Conservation (phyloP, 1,284 basidiomycete genomes). For the Cerrena zonata region DNA sequence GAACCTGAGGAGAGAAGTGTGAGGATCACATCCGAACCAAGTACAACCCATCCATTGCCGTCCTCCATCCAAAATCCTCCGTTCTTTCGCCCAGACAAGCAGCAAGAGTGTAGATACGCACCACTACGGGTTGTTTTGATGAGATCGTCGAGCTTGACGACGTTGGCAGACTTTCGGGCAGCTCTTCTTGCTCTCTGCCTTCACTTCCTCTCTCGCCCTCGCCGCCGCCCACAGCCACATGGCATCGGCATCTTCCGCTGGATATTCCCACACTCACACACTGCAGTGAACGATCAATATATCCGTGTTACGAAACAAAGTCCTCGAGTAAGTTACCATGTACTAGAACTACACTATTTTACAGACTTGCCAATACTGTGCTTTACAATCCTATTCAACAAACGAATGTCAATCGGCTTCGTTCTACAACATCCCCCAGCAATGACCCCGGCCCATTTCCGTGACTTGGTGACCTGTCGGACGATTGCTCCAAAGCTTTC, state of each 20-base stretch:
- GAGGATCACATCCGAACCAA: slow-evolving; percentile 30
- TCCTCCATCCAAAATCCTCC: slow-evolving; percentile 19
- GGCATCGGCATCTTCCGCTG: slow-evolving; percentile 13
- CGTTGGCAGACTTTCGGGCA: slow-evolving; percentile 29
- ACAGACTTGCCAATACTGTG: not conserved
- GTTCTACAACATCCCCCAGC: slow-evolving; percentile 79
- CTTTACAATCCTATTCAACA: slow-evolving; percentile 9
- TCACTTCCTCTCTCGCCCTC: not conserved
- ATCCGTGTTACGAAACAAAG: too few relatives aligned
- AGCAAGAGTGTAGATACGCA: slow-evolving; percentile 21
- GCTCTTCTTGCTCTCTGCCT: slow-evolving; percentile 20
- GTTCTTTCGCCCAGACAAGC: slow-evolving; percentile 23
- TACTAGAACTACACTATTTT: too few relatives aligned
- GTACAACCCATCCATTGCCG: slow-evolving; percentile 26
- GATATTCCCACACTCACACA: slow-evolving; percentile 9
- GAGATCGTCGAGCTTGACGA: slow-evolving; percentile 28
- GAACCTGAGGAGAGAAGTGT: slow-evolving; percentile 25
- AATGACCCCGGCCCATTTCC: slow-evolving; percentile 50
- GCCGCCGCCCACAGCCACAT: slow-evolving; percentile 1
- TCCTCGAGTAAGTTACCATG: too few relatives aligned
- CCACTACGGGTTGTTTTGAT: slow-evolving; percentile 31
- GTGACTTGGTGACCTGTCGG: slow-evolving; percentile 12
- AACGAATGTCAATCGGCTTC: slow-evolving; percentile 58
- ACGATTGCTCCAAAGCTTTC: slow-evolving; percentile 31
- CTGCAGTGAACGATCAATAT: too few relatives aligned